A percentile compares a stretch with the other conserved stretches of the same genome.
These are phyloP conservation scores for Colletotrichum godetiae DNA, from an alignment of 2,329 filamentous ascomycete genomes.

Conservation along the genomic window DNA sequence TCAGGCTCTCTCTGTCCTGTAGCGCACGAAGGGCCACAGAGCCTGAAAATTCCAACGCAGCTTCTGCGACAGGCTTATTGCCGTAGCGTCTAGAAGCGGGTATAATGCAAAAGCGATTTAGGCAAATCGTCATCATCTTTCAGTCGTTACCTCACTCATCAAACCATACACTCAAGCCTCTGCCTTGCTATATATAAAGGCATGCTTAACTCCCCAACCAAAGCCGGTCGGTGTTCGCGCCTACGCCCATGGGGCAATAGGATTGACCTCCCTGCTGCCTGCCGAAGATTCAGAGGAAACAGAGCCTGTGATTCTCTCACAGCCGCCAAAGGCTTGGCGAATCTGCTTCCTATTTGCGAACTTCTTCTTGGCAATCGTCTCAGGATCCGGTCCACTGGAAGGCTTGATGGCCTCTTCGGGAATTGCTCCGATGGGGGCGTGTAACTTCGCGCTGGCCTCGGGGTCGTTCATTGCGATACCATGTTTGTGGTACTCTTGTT, in stretches of 20 bases:
- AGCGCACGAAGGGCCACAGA: neutral
- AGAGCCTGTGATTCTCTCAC: slow-evolving; percentile 44
- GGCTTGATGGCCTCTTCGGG: slow-evolving; percentile 59
- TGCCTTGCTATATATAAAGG: neutral
- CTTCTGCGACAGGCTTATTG: slow-evolving; percentile 4
- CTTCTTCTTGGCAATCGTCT: slow-evolving; percentile 53
- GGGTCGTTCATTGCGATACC: slow-evolving; percentile 57
- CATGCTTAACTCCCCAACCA: neutral
- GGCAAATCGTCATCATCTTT: slow-evolving; percentile 8
- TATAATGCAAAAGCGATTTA: slow-evolving; percentile 24
- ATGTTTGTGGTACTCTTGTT: slow-evolving; percentile 54
- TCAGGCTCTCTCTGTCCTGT: neutral
- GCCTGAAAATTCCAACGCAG: slow-evolving; percentile 5
- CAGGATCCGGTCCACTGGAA: slow-evolving; percentile 57
- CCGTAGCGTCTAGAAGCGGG: slow-evolving; percentile 9
- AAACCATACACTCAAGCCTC: neutral
- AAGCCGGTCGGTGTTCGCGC: neutral
- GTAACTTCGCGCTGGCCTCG: slow-evolving; percentile 56
- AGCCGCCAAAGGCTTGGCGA: slow-evolving; percentile 41
- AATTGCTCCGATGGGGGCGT: slow-evolving; percentile 57
- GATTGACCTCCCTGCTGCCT: slow-evolving; percentile 45
- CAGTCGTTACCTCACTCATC: neutral
- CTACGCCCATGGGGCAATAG: slow-evolving; percentile 47
- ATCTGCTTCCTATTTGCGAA: slow-evolving; percentile 45
- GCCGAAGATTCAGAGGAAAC: slow-evolving; percentile 50